Evolutionary conservation across 805 yeast species (phyloP).

Genomic region (Kodamaea lidongshanica): DNA sequence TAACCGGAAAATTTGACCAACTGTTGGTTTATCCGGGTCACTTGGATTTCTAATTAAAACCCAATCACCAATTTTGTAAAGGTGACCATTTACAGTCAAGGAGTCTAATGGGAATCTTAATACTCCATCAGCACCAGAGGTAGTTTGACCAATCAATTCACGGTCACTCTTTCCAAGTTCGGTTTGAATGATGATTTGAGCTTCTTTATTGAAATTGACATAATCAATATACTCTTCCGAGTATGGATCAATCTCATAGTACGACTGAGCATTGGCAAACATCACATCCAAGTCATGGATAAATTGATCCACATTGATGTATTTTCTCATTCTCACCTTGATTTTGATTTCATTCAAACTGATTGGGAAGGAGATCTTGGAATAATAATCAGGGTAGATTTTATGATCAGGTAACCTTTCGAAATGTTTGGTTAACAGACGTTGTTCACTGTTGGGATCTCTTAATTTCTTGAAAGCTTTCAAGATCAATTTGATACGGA

Average conservation of each 20-base stretch:
- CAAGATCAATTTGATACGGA: slow-evolving; percentile 81
- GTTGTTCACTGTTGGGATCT: slow-evolving; percentile 41
- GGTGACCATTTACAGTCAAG: slow-evolving; percentile 62
- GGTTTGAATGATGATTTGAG: slow-evolving; percentile 50
- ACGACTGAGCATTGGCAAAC: slow-evolving; percentile 67
- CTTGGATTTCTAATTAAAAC: slow-evolving; percentile 80
- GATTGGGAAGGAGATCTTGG: slow-evolving; percentile 51
- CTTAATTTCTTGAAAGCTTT: slow-evolving; percentile 72
- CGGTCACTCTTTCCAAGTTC: slow-evolving; percentile 80
- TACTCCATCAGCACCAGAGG: slow-evolving; percentile 41
- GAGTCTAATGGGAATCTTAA: slow-evolving; percentile 77
- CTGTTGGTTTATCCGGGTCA: slow-evolving; percentile 83
- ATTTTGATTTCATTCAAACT: slow-evolving; percentile 69
- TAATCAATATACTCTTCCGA: slow-evolving; percentile 58
- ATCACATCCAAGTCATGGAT: slow-evolving; percentile 70
- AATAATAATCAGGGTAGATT: slow-evolving; percentile 49
- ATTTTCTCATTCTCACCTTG: slow-evolving; percentile 79
- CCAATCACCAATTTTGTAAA: slow-evolving; percentile 92
- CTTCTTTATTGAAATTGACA: slow-evolving; percentile 53
- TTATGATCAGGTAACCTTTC: slow-evolving; percentile 76
- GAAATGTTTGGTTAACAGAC: slow-evolving; percentile 55
- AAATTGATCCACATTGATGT: slow-evolving; percentile 68
- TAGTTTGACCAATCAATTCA: slow-evolving; percentile 47
- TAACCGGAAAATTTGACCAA: slow-evolving; percentile 87
- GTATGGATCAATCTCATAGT: slow-evolving; percentile 46